Evolutionary conservation across 2,329 filamentous ascomycete genomes (phyloP).

Genomic region (Beauveria bassiana): DNA sequence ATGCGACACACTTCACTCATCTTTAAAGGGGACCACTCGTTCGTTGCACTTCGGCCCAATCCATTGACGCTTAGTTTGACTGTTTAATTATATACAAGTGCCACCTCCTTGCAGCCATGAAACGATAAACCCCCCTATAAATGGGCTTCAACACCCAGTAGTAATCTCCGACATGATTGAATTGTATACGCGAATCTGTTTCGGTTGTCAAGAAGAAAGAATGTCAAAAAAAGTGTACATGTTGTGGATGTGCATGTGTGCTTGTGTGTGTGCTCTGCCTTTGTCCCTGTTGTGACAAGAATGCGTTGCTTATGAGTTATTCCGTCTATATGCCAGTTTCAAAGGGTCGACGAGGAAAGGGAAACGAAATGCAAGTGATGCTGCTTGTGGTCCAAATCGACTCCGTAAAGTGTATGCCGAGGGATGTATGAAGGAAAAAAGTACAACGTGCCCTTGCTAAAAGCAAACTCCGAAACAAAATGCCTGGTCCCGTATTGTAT

Average conservation of each 20-base stretch:
- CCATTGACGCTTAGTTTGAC: conserved; percentile 7
- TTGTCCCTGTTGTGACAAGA: conserved; percentile 10
- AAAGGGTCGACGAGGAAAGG: not conserved
- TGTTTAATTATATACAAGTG: conserved; percentile 5
- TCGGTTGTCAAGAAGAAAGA: not conserved
- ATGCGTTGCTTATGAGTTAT: conserved; percentile 4
- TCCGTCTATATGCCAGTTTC: conserved; percentile 12
- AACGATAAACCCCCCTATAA: not conserved
- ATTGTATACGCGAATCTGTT: not conserved
- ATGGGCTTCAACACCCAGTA: not conserved
- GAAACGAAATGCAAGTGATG: conserved; percentile 6
- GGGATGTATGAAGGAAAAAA: conserved; percentile 8
- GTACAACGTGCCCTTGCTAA: conserved; percentile 5
- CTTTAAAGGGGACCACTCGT: not conserved
- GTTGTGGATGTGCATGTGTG: conserved; percentile 4
- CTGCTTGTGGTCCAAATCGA: conserved; percentile 6
- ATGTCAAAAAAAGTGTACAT: conserved; percentile 7
- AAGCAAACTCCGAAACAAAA: conserved; percentile 7
- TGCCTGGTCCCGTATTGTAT: not conserved
- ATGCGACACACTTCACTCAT: not conserved
- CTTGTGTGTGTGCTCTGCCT: not conserved
- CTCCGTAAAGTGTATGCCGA: conserved; percentile 10
- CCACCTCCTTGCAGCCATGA: not conserved
- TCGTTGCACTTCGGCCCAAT: not conserved
- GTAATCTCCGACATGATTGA: not conserved